Percentiles rank a stretch among this genome's conserved stretches.
Evolutionary conservation across 2,329 filamentous ascomycete genomes (phyloP).

Genomic region (Rutstroemia sydowiana): DNA sequence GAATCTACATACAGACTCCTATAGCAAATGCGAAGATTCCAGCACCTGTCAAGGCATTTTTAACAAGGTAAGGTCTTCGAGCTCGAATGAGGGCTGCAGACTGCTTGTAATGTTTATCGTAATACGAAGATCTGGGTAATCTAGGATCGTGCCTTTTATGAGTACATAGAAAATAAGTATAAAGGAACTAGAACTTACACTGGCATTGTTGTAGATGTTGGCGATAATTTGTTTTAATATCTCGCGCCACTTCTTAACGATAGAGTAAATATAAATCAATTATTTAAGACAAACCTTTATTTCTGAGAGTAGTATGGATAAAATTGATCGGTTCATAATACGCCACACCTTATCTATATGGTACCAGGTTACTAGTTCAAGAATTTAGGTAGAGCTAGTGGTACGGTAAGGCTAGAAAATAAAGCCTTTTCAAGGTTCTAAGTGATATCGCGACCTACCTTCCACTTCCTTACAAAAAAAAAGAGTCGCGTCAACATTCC

Average conservation of each 20-base stretch:
- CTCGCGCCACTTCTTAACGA: constrained; percentile 11
- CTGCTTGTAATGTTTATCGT: constrained; percentile 79
- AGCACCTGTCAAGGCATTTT: constrained; percentile 78
- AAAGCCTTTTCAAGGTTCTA: not conserved
- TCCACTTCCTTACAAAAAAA: not conserved
- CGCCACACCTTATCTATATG: no score
- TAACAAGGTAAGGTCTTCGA: constrained; percentile 83
- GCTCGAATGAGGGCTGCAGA: constrained; percentile 86
- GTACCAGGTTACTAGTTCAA: not conserved
- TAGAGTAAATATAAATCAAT: no score
- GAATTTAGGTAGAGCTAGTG: not conserved
- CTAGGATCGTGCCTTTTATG: constrained; percentile 29
- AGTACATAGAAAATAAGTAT: not conserved
- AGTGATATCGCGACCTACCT: not conserved
- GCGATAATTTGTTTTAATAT: not conserved
- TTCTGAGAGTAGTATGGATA: no score
- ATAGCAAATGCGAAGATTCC: constrained; percentile 68
- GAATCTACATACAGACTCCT: constrained; percentile 71
- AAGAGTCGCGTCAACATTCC: constrained; percentile 3
- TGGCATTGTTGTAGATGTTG: constrained; percentile 4
- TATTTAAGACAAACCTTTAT: no score
- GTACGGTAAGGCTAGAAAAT: constrained; percentile 1
- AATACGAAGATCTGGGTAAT: constrained; percentile 73
- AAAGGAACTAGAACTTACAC: not conserved
- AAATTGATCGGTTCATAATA: not conserved